Evolutionary conservation across 208 protist species (phyloP).

Genomic region (Acanthamoeba comandoni): DNA sequence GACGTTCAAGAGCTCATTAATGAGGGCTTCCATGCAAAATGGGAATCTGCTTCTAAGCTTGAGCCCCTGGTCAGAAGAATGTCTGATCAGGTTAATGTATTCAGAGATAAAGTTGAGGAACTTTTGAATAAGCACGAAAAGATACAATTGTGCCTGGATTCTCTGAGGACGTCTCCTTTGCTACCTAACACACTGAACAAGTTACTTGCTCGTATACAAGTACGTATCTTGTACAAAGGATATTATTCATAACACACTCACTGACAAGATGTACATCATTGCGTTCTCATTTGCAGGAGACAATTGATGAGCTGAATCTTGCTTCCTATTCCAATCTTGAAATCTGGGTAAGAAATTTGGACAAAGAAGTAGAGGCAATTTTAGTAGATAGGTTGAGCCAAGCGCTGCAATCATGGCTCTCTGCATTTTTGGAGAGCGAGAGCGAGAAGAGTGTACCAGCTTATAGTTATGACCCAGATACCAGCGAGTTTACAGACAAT

Average conservation of each 20-base stretch:
- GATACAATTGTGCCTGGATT: slow-evolving; percentile 82
- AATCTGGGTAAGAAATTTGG: slow-evolving; percentile 86
- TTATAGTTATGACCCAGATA: neutral
- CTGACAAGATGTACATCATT: slow-evolving; percentile 68
- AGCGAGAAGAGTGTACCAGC: neutral
- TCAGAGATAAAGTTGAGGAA: slow-evolving; percentile 86
- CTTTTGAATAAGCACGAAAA: slow-evolving; percentile 78
- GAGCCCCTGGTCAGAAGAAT: slow-evolving; percentile 86
- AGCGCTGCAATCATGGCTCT: slow-evolving; percentile 84
- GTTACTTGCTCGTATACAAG: slow-evolving; percentile 46
- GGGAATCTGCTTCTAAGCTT: slow-evolving; percentile 83
- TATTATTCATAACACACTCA: no score
- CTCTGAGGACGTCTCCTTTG: slow-evolving; percentile 83
- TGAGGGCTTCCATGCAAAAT: slow-evolving; percentile 85
- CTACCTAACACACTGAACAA: neutral
- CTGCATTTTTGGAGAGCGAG: slow-evolving; percentile 70
- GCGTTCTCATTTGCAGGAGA: slow-evolving; percentile 82
- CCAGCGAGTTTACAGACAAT: neutral
- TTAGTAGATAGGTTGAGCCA: slow-evolving; percentile 84
- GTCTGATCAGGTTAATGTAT: slow-evolving; percentile 80
- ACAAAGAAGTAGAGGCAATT: slow-evolving; percentile 83
- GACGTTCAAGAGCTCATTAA: slow-evolving; percentile 85
- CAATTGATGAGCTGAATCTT: slow-evolving; percentile 89
- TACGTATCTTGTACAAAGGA: neutral
- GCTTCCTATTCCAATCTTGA: slow-evolving; percentile 86